phyloP scores from a whole-genome alignment of 768 basidiomycete species.

The Podaxis sp. region DNA sequence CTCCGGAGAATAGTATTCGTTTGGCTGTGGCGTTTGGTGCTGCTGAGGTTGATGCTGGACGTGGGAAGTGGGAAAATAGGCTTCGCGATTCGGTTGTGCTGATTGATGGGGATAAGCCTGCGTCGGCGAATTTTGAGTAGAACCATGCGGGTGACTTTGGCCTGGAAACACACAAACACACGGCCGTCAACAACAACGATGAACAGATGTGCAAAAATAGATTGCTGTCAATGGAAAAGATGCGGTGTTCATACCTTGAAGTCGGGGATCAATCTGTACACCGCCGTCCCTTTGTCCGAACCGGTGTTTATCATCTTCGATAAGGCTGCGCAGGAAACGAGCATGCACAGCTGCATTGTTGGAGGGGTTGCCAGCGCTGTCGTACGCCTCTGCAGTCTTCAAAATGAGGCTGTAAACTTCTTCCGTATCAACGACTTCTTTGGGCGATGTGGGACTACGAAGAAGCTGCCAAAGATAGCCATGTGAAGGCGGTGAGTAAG shows the following conservation, averaged over 20 bases:
- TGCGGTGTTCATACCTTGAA: constrained; percentile 40
- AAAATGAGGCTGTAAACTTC: constrained; percentile 65
- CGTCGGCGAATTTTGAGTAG: constrained; percentile 23
- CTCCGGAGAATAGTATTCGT: constrained; percentile 19
- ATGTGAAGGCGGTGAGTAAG: constrained; percentile 1
- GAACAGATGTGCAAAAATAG: constrained; percentile 6
- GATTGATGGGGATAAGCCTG: constrained; percentile 33
- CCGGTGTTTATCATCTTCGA: constrained; percentile 59
- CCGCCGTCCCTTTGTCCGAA: constrained; percentile 38
- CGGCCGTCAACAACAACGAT: background rate
- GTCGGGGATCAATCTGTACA: constrained; percentile 50
- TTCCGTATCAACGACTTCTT: constrained; percentile 55
- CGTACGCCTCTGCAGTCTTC: constrained; percentile 74
- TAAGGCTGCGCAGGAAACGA: constrained; percentile 70
- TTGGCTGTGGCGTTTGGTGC: constrained; percentile 20
- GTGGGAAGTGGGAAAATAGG: constrained; percentile 39
- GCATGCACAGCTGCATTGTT: constrained; percentile 73
- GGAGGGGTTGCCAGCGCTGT: constrained; percentile 61
- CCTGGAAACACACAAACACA: constrained; percentile 15
- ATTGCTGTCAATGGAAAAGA: constrained; percentile 4
- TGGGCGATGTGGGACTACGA: constrained; percentile 53
- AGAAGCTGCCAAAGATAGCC: constrained; percentile 46
- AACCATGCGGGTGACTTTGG: constrained; percentile 19
- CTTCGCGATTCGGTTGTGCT: constrained; percentile 23
- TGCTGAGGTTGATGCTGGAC: constrained; percentile 32